Conservation (phyloP, 2,329 filamentous ascomycete species). For the Rhynchosporium agropyri region DNA sequence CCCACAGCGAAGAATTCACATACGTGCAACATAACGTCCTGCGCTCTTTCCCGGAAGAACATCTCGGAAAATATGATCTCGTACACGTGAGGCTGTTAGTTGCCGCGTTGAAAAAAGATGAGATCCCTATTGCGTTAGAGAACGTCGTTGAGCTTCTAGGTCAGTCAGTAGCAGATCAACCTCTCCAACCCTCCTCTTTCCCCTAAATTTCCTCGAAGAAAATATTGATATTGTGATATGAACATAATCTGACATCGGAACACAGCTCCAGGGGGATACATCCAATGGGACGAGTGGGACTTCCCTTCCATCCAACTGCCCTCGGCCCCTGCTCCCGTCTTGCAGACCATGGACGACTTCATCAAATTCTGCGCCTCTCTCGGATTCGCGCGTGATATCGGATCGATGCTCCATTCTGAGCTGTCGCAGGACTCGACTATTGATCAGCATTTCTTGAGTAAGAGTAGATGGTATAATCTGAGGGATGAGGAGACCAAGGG, state of each 20-base stretch:
- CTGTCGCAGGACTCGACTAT: background rate
- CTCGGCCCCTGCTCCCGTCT: background rate
- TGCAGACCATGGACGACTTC: background rate
- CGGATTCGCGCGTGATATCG: constrained; percentile 5
- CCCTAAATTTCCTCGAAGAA: background rate
- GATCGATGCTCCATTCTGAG: background rate
- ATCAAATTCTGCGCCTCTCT: background rate
- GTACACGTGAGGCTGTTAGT: constrained; percentile 6
- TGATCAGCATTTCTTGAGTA: background rate
- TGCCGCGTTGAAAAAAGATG: constrained; percentile 2
- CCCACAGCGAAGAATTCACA: background rate
- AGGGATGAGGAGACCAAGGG: constrained; percentile 6
- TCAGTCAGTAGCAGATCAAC: background rate
- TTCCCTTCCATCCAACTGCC: background rate
- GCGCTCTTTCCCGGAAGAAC: constrained; percentile 8
- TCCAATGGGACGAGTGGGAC: constrained; percentile 18
- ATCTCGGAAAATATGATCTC: constrained; percentile 6
- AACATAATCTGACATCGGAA: background rate
- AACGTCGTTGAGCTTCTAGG: constrained; percentile 15
- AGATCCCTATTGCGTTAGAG: constrained; percentile 14
- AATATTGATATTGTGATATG: background rate
- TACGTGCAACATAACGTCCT: constrained; percentile 13
- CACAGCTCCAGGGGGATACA: constrained; percentile 10
- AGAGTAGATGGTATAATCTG: background rate
- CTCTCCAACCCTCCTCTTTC: background rate